Evolutionary conservation across 257 asterid species (phyloP).

Genomic region (Prunella vulgaris): DNA sequence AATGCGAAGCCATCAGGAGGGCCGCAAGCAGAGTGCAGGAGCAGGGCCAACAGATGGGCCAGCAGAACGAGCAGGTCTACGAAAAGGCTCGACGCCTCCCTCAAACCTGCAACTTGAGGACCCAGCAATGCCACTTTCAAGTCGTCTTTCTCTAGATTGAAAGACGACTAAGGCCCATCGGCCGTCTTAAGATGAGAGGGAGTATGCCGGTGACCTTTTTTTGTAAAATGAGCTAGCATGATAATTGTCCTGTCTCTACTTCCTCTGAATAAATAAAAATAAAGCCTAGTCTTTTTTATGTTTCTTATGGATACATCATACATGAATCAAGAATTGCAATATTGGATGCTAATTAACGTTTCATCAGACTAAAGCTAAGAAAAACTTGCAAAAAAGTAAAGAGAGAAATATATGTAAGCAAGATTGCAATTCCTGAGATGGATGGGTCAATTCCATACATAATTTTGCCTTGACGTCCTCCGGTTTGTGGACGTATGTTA

Average conservation of each 20-base stretch:
- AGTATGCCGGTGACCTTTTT: background rate
- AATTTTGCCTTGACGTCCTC: too few relatives aligned
- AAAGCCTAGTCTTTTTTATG: background rate
- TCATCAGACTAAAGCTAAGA: background rate
- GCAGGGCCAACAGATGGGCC: background rate
- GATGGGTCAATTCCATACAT: too few relatives aligned
- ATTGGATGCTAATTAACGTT: background rate
- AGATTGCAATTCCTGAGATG: too few relatives aligned
- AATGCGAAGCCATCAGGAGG: constrained; percentile 35
- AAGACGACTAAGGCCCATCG: background rate
- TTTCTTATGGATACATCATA: background rate
- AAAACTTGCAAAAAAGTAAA: too few relatives aligned
- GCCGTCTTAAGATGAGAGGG: background rate
- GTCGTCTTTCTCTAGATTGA: constrained; percentile 13
- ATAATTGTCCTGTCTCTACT: background rate
- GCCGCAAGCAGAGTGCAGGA: constrained; percentile 24
- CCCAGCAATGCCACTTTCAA: constrained; percentile 28
- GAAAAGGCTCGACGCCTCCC: constrained; percentile 34
- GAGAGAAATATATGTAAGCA: too few relatives aligned
- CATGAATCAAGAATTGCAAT: background rate
- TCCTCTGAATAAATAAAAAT: background rate
- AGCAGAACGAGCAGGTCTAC: constrained; percentile 16
- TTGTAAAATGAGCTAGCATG: background rate
- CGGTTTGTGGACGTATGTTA: too few relatives aligned
- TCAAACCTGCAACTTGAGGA: constrained; percentile 20